Evolutionary conservation across 345 rosid genomes (phyloP), one percentile per base, ranked within the genome.

Genomic region (Arabidopsis thaliana): DNA sequence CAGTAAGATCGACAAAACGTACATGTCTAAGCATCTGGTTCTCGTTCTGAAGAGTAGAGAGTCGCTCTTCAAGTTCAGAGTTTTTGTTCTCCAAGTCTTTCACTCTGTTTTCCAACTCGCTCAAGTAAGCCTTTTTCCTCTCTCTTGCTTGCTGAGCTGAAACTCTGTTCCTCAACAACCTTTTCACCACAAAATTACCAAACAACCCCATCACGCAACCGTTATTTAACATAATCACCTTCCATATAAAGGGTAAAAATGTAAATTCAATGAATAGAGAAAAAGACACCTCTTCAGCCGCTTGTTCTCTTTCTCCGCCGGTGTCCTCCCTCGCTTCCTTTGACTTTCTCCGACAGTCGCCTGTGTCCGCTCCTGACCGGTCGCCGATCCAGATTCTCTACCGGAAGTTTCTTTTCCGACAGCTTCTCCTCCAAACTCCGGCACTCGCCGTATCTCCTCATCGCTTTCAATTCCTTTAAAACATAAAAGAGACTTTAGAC

Each of bases 111-210:
- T 95, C 97, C 85, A 95, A 76, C 20, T 89, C 98, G 60, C 5
- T 82, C 88, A 95, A 73, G 86, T 95, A 93, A 3, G 87, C 99
- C 57, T 95, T 95, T 73, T 95, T 95, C 85, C 98, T 89, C 76
- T 95, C 99, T 82, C 99, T 91, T 44, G 98, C 99, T 82, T 95
- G 99, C 75, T 95, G 99, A 1, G 99, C 99, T 33, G 99, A 95
- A 22, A 95, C 99, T 89, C 99, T 89, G 78, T 95, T 95, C 84
- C 99, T 90, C 89, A 95, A 71, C 88, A 95, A 87, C 93, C 99
- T 95, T 71, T 6, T 48, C 0, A 34, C 1, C 49, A 14, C 2
- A 38, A 6, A 44, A 48, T 75, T 63, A 74, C 59, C 52, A 50
- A 67, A 77, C 72, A 62, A 0, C 32, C 63, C 24, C 53, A 68